Conservation (phyloP, 257 asterid species). For the Solanum etuberosum region DNA sequence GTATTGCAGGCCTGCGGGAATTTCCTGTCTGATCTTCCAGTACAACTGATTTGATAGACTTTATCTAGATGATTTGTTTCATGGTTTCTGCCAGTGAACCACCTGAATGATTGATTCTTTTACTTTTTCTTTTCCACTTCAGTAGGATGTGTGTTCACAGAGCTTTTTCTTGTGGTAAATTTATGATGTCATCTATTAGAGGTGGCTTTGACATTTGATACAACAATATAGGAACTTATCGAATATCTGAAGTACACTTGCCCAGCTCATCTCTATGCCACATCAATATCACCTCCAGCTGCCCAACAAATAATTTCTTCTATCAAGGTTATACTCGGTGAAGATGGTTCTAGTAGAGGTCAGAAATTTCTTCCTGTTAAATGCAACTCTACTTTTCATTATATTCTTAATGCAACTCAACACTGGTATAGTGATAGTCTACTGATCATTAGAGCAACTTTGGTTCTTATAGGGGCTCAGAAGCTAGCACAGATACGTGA, state of each 20-base stretch:
- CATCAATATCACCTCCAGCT: slow-evolving; percentile 97
- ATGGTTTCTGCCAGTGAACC: background rate
- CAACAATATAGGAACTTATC: slow-evolving; percentile 57
- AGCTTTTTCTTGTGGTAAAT: background rate
- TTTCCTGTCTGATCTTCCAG: background rate
- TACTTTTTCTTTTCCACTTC: background rate
- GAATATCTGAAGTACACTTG: slow-evolving; percentile 71
- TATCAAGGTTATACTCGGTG: slow-evolving; percentile 83
- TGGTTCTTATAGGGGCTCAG: slow-evolving; percentile 57
- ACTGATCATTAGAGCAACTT: background rate
- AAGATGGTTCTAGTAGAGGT: slow-evolving; percentile 97
- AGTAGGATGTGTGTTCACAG: background rate
- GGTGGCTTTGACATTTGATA: background rate
- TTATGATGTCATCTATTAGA: background rate
- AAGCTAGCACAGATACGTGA: slow-evolving; percentile 88
- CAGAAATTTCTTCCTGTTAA: background rate
- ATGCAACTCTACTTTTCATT: background rate
- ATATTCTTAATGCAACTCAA: too few relatives aligned
- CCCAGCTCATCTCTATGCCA: slow-evolving; percentile 97
- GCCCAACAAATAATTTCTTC: slow-evolving; percentile 92
- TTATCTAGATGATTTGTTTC: background rate
- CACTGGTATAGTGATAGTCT: background rate
- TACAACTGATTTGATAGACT: background rate
- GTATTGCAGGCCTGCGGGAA: background rate
- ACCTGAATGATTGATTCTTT: background rate